Evolutionary conservation across 345 rosid genomes (phyloP).

Genomic region (Brassica nigra): DNA sequence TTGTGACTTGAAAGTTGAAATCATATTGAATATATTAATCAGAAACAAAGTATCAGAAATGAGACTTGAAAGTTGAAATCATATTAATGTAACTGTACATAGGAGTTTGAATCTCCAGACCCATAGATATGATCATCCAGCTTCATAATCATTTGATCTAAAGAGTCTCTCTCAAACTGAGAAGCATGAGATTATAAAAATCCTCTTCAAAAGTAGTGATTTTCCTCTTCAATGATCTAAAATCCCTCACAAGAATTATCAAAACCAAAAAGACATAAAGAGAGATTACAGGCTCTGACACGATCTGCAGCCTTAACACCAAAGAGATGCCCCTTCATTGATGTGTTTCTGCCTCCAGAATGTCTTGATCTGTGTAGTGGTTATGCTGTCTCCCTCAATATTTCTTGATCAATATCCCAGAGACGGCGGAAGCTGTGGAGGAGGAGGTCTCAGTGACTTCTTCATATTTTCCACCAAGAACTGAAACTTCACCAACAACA

Average conservation of each 20-base stretch:
- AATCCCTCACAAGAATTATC: not conserved
- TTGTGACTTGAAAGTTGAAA: not conserved
- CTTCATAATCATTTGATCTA: not conserved
- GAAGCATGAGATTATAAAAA: not conserved
- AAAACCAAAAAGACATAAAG: conserved; percentile 40
- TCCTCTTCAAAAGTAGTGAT: not conserved
- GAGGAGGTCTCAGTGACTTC: conserved; percentile 36
- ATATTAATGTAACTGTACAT: not conserved
- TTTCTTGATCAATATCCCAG: conserved; percentile 48
- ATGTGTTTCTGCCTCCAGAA: conserved; percentile 61
- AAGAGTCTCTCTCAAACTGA: not conserved
- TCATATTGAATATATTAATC: not conserved
- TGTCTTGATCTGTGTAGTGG: conserved; percentile 72
- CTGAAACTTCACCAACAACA: not conserved
- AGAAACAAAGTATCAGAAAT: no score
- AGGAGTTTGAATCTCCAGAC: no score
- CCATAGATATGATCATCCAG: not conserved
- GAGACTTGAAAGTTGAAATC: not conserved
- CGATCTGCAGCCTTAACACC: conserved; percentile 89
- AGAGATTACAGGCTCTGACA: conserved; percentile 63
- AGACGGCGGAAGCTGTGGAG: conserved; percentile 58
- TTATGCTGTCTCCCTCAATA: conserved; percentile 49
- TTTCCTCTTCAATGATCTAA: not conserved
- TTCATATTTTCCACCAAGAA: not conserved
- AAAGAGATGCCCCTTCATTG: conserved; percentile 72